Evolutionary conservation across 2,329 filamentous ascomycete genomes (phyloP).

Genomic region (Coniochaeta ligniaria): DNA sequence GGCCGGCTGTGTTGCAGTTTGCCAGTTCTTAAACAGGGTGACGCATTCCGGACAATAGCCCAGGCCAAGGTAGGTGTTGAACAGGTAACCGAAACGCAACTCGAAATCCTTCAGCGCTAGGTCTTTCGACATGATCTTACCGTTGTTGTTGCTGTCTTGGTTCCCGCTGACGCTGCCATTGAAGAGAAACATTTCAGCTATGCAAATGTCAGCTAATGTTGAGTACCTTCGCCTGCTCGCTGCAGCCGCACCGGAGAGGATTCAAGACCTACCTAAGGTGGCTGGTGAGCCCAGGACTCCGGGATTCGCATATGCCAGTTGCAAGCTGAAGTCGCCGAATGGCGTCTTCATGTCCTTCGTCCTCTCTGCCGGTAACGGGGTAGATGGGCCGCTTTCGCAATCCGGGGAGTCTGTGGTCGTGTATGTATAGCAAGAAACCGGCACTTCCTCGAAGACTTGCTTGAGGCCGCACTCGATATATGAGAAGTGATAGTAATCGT

Average conservation of each 20-base stretch:
- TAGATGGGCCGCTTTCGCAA: neutral
- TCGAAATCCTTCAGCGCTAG: constrained; percentile 3
- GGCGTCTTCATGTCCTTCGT: neutral
- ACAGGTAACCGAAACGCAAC: constrained; percentile 6
- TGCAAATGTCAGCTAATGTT: neutral
- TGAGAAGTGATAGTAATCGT: constrained; percentile 5
- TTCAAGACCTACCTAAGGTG: neutral
- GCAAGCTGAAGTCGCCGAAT: constrained; percentile 3
- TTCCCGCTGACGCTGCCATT: neutral
- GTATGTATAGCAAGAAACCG: constrained; percentile 4
- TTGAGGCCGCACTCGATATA: constrained; percentile 9
- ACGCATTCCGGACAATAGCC: constrained; percentile 9
- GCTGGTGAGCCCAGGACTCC: neutral
- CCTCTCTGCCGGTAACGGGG: neutral
- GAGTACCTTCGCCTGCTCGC: neutral
- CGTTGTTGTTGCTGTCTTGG: neutral
- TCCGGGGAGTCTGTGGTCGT: neutral
- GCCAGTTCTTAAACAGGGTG: neutral
- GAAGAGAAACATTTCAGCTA: neutral
- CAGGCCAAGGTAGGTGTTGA: constrained; percentile 9
- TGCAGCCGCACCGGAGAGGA: neutral
- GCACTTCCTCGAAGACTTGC: constrained; percentile 6
- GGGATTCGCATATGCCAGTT: constrained; percentile 2
- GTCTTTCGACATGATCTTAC: constrained; percentile 3
- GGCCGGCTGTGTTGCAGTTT: neutral